phyloP scores from a whole-genome alignment of 371 early-diverging fungal genomes.

The Actinomucor elegans region DNA sequence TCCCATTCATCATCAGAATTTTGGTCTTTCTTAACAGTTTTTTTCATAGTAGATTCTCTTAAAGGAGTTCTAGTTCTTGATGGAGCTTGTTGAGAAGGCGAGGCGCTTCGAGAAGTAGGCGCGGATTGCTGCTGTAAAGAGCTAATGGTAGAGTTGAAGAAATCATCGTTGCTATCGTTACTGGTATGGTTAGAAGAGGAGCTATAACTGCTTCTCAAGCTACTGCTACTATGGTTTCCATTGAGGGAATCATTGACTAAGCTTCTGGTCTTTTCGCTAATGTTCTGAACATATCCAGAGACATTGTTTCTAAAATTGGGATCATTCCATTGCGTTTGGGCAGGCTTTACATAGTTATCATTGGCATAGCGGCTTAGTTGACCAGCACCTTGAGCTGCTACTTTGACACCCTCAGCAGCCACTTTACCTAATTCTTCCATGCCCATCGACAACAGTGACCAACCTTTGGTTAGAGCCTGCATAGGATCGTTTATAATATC shows the following conservation, averaged over 20 bases:
- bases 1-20: constrained; percentile 64
- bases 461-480: constrained; percentile 80
- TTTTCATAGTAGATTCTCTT: constrained; percentile 21
- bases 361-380: constrained; percentile 62
- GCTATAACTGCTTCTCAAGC: constrained; percentile 16
- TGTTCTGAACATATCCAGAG: constrained; percentile 61
- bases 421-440: constrained; percentile 51
- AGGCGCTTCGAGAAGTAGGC: constrained; percentile 34
- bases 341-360: constrained; percentile 80
- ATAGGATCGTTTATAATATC: constrained; percentile 84
- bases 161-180: constrained; percentile 29
- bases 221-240: not conserved
- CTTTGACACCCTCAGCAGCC: constrained; percentile 69
- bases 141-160: constrained; percentile 45
- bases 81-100: constrained; percentile 27
- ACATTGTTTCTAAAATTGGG: constrained; percentile 80
- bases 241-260: constrained; percentile 12
- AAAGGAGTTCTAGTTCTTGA: constrained; percentile 34
- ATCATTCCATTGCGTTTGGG: constrained; percentile 76
- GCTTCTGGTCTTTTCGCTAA: constrained; percentile 61
- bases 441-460: constrained; percentile 71
- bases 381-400: constrained; percentile 71
- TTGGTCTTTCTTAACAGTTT: constrained; percentile 21
- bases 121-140: constrained; percentile 39
- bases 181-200: constrained; percentile 10